Conservation (phyloP, 2,329 filamentous ascomycete genomes). For the Rhexocercosporidium sp. region DNA sequence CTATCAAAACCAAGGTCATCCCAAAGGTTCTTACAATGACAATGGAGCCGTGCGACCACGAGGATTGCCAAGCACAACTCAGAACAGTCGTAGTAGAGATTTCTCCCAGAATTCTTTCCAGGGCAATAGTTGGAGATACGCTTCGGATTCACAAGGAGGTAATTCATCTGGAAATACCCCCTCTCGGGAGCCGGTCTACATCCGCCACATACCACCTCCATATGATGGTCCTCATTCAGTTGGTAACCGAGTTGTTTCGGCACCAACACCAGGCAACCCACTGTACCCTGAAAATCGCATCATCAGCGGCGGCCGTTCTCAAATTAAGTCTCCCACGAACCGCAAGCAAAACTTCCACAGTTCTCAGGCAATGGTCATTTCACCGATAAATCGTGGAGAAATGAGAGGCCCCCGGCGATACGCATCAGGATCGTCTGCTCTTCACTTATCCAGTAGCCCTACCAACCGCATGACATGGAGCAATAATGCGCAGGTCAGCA, state of each 20-base stretch:
- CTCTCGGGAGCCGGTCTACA: neutral
- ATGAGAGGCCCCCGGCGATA: neutral
- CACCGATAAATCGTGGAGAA: neutral
- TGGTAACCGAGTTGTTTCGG: neutral
- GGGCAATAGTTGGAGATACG: neutral
- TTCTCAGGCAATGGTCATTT: neutral
- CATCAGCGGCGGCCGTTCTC: neutral
- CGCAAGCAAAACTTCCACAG: neutral
- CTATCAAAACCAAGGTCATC: neutral
- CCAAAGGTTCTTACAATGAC: neutral
- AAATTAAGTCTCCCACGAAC: neutral
- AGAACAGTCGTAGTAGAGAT: neutral
- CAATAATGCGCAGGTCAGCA: conserved; percentile 2
- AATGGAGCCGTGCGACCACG: neutral
- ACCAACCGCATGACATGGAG: neutral
- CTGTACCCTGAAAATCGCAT: neutral
- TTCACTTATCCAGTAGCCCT: neutral
- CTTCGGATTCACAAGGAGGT: neutral
- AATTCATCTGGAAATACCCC: neutral
- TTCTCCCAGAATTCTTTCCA: neutral
- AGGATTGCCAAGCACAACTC: neutral
- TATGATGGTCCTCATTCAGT: neutral
- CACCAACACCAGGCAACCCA: neutral
- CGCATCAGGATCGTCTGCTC: neutral
- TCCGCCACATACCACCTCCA: neutral